Base-by-base conservation (phyloP, 805 yeast genomes). In the Candida silvicultrix region DNA sequence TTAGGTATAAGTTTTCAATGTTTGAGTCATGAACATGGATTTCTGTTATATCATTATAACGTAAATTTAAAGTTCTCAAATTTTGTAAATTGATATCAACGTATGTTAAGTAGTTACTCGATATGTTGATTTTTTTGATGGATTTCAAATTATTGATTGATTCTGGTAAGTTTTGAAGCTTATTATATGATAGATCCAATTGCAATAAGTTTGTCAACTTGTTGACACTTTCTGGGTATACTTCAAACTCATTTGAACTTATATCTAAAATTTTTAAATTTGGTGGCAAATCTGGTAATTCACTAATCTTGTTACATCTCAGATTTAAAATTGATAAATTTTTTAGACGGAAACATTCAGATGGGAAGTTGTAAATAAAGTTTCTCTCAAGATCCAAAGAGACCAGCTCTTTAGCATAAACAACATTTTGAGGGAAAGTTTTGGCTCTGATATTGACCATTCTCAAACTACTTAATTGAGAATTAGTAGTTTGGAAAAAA, bases 181-280 rank as follows among this genome's bases (percentile, higher is more conserved):
- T 77, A 63, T 94, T 94, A 64, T 88, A 90, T 0, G 96, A 86
- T 38, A 92, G 59, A 59, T 92, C 95, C 51, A 94, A 70, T 45
- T 83, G 83, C 38, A 70, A 66, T 45, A 92, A 71, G 43, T 75
- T 75, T 0, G 70, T 58, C 49, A 92, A 71, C 21, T 75, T 72
- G 52, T 80, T 78, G 18, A 92, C 68, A 2, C 83, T 75, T 44
- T 78, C 83, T 0, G 94, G 95, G 49, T 80, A 81, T 2, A 53
- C 53, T 40, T 73, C 73, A 57, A 86, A 78, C 49, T 75, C 70
- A 60, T 95, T 94, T 3, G 96, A 89, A 2, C 96, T 80, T 40
- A 94, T 65, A 59, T 94, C 88, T 52, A 94, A 66, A 6, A 74
- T 63, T 46, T 75, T 74, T 53, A 87, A 67, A 39, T 69, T 69